A percentile compares a stretch with the other conserved stretches of the same genome.
phyloP scores from a whole-genome alignment of 352 stramenopile genomes.

The Plasmopara muralis region DNA sequence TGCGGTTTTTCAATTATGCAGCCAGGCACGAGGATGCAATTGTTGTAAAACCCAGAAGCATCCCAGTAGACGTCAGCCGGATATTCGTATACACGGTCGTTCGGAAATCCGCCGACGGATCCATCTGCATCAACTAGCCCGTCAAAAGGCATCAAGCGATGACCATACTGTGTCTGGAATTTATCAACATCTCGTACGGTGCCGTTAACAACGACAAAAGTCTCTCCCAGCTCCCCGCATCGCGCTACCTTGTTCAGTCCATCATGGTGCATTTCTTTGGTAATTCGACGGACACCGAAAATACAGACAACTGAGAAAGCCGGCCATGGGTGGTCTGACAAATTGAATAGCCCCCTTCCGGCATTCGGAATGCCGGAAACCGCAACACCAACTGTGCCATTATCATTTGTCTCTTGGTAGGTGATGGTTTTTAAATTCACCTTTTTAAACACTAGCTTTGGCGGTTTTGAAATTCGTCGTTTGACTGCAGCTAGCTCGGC shows the following conservation, averaged over 20 bases:
- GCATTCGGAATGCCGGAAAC: conserved; percentile 78
- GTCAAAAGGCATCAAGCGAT: conserved; percentile 74
- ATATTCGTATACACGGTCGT: conserved; percentile 86
- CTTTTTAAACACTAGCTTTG: conserved; percentile 79
- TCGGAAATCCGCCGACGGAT: conserved; percentile 77
- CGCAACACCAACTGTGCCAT: conserved; percentile 79
- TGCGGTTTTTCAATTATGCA: conserved; percentile 78
- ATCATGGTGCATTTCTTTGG: conserved; percentile 82
- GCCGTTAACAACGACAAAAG: conserved; percentile 84
- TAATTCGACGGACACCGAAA: conserved; percentile 81
- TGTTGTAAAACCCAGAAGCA: conserved; percentile 85
- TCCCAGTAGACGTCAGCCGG: conserved; percentile 83
- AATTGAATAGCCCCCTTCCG: conserved; percentile 76
- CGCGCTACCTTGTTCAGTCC: conserved; percentile 82
- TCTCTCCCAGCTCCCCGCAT: conserved; percentile 79
- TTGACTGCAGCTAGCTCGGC: conserved; percentile 77
- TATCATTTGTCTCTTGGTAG: conserved; percentile 82
- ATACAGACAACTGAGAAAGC: conserved; percentile 87
- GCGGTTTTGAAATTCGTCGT: conserved; percentile 72
- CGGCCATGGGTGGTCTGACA: conserved; percentile 70
- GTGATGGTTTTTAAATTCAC: conserved; percentile 80
- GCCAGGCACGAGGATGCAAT: conserved; percentile 83
- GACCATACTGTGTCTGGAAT: conserved; percentile 84
- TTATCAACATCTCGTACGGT: conserved; percentile 82
- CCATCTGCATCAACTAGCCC: conserved; percentile 79